These are phyloP conservation scores for Ascomycota sp. DNA, from an alignment of 2,329 filamentous ascomycete species.

Conservation along the genomic window DNA sequence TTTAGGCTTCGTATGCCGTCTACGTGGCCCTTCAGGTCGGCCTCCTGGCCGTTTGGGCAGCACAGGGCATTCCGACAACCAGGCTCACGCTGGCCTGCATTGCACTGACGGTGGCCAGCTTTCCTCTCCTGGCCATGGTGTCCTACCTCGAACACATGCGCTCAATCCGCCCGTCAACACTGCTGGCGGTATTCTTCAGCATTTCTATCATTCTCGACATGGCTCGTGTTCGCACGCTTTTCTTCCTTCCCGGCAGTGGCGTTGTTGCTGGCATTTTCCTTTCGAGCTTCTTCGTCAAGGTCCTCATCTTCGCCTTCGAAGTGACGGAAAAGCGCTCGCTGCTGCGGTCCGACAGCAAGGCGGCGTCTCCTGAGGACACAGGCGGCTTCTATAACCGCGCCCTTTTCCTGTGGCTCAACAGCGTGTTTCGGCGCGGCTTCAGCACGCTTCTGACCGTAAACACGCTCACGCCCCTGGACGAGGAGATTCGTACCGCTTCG, in stretches of 20 bases:
- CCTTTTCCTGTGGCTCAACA: constrained; percentile 13
- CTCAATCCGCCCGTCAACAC: constrained; percentile 11
- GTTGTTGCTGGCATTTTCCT: constrained; percentile 7
- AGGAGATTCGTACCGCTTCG: constrained; percentile 3
- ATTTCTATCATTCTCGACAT: constrained; percentile 11
- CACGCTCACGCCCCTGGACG: constrained; percentile 3
- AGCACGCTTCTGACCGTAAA: constrained; percentile 6
- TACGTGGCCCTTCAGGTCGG: constrained; percentile 4
- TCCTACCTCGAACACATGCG: constrained; percentile 13
- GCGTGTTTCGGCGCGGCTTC: constrained; percentile 8
- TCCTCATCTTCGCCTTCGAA: constrained; percentile 10
- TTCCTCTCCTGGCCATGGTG: constrained; percentile 3
- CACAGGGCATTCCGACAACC: constrained; percentile 2
- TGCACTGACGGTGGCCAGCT: constrained; percentile 4
- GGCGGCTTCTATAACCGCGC: constrained; percentile 10
- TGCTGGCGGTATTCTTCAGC: constrained; percentile 11
- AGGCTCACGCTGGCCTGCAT: constrained; percentile 4
- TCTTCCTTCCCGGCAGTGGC: constrained; percentile 7
- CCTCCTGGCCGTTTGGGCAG: constrained; percentile 5
- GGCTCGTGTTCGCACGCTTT: constrained; percentile 11
- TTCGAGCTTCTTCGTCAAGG: constrained; percentile 8
- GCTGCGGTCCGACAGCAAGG: constrained; percentile 4
- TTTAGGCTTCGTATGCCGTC: neutral
- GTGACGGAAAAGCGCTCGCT: constrained; percentile 9
- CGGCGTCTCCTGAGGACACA: constrained; percentile 10